Evolutionary conservation across 208 protist species (phyloP).

Genomic region (Acanthamoeba castellanii): DNA sequence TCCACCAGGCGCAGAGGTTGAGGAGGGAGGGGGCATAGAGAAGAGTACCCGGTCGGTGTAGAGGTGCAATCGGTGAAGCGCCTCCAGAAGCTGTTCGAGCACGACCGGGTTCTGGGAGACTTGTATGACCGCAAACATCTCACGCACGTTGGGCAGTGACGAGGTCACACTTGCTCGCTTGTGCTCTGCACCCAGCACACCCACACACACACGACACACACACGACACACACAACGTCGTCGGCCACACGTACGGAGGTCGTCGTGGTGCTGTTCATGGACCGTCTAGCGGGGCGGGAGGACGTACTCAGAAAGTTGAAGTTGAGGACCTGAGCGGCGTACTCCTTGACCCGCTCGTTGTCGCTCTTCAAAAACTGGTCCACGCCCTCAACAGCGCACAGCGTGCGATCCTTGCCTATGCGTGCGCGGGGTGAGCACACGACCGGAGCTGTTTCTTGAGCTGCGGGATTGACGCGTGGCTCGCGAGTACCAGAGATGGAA

Average conservation of each 20-base stretch:
- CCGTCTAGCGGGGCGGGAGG: not conserved
- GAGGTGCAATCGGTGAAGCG: slow-evolving; percentile 13
- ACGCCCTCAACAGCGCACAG: slow-evolving; percentile 10
- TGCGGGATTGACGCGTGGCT: not conserved
- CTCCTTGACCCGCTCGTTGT: slow-evolving; percentile 57
- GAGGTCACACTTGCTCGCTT: not conserved
- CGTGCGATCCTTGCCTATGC: not conserved
- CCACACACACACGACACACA: not conserved
- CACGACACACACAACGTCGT: not conserved
- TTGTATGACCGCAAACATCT: not conserved
- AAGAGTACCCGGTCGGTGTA: not conserved
- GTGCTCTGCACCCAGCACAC: not conserved
- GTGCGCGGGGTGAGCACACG: not conserved
- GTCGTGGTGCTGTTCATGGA: no score
- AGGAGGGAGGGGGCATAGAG: not conserved
- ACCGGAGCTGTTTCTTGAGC: not conserved
- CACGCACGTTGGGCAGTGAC: not conserved
- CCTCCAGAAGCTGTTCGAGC: slow-evolving; percentile 39
- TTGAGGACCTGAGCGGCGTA: slow-evolving; percentile 10
- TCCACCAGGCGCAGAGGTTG: not conserved
- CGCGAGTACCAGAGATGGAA: not conserved
- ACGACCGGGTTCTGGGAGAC: not conserved
- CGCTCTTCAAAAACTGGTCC: not conserved
- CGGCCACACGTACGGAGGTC: not conserved
- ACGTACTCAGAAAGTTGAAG: slow-evolving; percentile 46